Percentiles rank a stretch among this genome's conserved stretches.
Evolutionary conservation across 1,284 basidiomycete genomes (phyloP).

Genomic region (Naganishia cerealis): DNA sequence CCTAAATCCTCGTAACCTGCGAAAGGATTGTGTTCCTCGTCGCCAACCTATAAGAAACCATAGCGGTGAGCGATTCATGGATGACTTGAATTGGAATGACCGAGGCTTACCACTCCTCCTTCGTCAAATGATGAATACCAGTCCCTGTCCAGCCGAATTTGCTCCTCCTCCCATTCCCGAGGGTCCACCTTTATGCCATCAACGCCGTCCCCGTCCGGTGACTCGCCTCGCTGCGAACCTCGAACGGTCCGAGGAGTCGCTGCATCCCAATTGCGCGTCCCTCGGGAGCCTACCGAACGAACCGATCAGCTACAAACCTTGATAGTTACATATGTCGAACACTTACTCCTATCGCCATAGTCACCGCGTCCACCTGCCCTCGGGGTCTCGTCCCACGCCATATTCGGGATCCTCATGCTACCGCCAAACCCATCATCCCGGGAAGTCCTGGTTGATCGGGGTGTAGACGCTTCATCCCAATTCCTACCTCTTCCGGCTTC

Average conservation of each 20-base stretch:
- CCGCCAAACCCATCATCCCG: conserved; percentile 68
- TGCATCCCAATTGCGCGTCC: conserved; percentile 70
- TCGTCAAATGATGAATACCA: conserved; percentile 92
- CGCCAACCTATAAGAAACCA: conserved; percentile 59
- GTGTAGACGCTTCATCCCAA: conserved; percentile 60
- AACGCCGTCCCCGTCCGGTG: conserved; percentile 59
- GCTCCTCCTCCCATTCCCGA: conserved; percentile 93
- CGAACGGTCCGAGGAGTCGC: conserved; percentile 72
- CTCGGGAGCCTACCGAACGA: not conserved
- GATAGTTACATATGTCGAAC: conserved; percentile 26
- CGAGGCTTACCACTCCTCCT: conserved; percentile 64
- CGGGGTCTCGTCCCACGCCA: conserved; percentile 87
- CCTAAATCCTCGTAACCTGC: conserved; percentile 84
- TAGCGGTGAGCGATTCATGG: not conserved
- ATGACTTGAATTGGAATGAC: conserved; percentile 4
- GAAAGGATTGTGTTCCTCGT: conserved; percentile 89
- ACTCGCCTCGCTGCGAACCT: conserved; percentile 58
- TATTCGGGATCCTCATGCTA: conserved; percentile 81
- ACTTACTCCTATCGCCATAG: conserved; percentile 50
- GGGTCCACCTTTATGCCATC: conserved; percentile 52
- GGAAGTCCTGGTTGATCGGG: conserved; percentile 63
- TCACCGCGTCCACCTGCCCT: conserved; percentile 59
- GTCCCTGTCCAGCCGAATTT: conserved; percentile 80
- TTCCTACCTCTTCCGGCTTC: conserved; percentile 39
- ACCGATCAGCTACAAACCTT: conserved; percentile 8